Evolutionary conservation across 805 yeast species (phyloP).

Genomic region (Teunomyces funiuensis): DNA sequence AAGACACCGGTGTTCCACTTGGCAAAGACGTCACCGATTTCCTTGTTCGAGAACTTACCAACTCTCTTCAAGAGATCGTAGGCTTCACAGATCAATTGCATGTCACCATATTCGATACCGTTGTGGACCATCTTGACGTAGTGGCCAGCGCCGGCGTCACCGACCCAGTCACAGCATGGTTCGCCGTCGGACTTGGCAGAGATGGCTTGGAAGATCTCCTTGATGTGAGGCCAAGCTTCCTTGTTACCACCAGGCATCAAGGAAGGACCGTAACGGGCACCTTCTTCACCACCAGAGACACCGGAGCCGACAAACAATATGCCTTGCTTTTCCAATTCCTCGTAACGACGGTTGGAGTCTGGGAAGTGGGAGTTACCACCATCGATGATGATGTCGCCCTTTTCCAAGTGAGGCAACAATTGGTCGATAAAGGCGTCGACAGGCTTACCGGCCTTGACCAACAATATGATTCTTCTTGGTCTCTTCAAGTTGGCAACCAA

Average conservation of each 20-base stretch:
- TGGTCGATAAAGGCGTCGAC: slow-evolving; percentile 90
- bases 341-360: slow-evolving; percentile 95
- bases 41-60: slow-evolving; percentile 86
- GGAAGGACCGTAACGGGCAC: slow-evolving; percentile 99
- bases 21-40: slow-evolving; percentile 88
- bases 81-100: slow-evolving; percentile 98
- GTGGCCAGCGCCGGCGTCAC: slow-evolving; percentile 98
- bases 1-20: slow-evolving; percentile 97
- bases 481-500: slow-evolving; percentile 85
- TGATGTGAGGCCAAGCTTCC: slow-evolving; percentile 98
- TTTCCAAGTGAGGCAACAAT: slow-evolving; percentile 85
- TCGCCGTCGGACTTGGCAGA: slow-evolving; percentile 97
- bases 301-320: slow-evolving; percentile 96
- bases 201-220: slow-evolving; percentile 93
- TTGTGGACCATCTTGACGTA: slow-evolving; percentile 99
- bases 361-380: slow-evolving; percentile 99
- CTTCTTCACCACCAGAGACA: slow-evolving; percentile 99
- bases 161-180: slow-evolving; percentile 99
- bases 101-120: slow-evolving; percentile 99
- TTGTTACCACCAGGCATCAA: slow-evolving; percentile 99
- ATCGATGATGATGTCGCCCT: slow-evolving; percentile 97
- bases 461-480: slow-evolving; percentile 92
- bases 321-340: slow-evolving; percentile 82
- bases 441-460: slow-evolving; percentile 96
- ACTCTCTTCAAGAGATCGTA: slow-evolving; percentile 94